Conservation (phyloP, 208 protist genomes). For the Trypanosoma conorhini region DNA sequence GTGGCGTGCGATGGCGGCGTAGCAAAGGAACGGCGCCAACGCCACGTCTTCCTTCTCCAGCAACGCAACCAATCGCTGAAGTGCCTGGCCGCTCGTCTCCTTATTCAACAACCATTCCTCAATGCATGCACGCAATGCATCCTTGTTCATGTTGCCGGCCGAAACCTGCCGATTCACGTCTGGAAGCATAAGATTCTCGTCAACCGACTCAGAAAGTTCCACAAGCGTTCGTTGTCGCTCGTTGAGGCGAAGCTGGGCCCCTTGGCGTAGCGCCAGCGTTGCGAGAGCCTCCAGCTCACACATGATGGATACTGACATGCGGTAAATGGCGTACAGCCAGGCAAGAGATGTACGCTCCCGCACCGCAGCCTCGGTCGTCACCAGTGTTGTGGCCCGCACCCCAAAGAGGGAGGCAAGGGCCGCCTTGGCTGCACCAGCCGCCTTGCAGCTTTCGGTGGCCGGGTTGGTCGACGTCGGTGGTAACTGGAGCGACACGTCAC, state of each 20-base stretch:
- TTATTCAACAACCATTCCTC: constrained; percentile 19
- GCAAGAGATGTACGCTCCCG: constrained; percentile 15
- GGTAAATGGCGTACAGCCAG: constrained; percentile 32
- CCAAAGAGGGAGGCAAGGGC: constrained; percentile 27
- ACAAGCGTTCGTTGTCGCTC: constrained; percentile 21
- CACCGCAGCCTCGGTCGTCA: constrained; percentile 10
- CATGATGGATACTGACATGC: constrained; percentile 25
- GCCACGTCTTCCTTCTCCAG: constrained; percentile 1
- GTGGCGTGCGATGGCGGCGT: constrained; percentile 13
- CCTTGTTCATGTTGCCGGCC: background rate
- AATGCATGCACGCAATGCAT: background rate
- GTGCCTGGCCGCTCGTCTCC: background rate
- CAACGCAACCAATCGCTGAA: background rate
- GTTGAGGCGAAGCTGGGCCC: constrained; percentile 14
- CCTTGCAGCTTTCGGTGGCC: background rate
- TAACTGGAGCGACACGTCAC: background rate
- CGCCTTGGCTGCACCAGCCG: background rate
- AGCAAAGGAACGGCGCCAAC: constrained; percentile 20
- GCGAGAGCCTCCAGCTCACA: constrained; percentile 22
- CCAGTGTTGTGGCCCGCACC: background rate
- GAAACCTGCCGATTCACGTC: background rate
- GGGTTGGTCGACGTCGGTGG: background rate
- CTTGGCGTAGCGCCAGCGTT: constrained; percentile 14
- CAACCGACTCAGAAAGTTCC: constrained; percentile 23
- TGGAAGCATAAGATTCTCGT: background rate